Evolutionary conservation across 2,329 filamentous ascomycete species (phyloP).

Genomic region (Fusarium pseudocircinatum): DNA sequence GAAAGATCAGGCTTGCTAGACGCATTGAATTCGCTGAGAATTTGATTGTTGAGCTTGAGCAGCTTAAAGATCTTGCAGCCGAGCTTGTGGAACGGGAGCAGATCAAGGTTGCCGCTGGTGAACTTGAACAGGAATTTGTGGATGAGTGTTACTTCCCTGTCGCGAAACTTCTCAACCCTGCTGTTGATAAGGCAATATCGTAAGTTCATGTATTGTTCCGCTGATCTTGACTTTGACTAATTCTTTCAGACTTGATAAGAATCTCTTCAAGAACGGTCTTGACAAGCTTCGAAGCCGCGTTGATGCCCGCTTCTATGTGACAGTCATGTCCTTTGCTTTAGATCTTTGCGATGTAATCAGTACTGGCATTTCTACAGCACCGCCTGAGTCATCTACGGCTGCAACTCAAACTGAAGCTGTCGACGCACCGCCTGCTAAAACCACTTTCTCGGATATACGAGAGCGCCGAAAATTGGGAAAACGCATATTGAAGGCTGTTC

Average conservation of each 20-base stretch:
- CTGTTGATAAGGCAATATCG: slow-evolving; percentile 82
- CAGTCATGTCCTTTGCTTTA: slow-evolving; percentile 64
- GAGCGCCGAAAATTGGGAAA: slow-evolving; percentile 88
- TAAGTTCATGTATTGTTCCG: slow-evolving; percentile 61
- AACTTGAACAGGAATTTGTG: slow-evolving; percentile 81
- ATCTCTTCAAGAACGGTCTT: slow-evolving; percentile 65
- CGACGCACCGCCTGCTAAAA: slow-evolving; percentile 62
- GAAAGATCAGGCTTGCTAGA: slow-evolving; percentile 78
- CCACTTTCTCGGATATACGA: slow-evolving; percentile 73
- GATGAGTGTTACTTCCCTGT: slow-evolving; percentile 94
- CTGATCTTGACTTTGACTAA: slow-evolving; percentile 49
- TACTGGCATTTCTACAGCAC: slow-evolving; percentile 59
- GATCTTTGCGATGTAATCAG: slow-evolving; percentile 66
- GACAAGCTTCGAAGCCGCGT: slow-evolving; percentile 60
- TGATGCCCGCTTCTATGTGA: slow-evolving; percentile 67
- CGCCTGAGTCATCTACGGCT: slow-evolving; percentile 37
- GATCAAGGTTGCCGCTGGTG: slow-evolving; percentile 78
- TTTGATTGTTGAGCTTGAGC: slow-evolving; percentile 79
- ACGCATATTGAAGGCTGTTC: slow-evolving; percentile 84
- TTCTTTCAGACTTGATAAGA: slow-evolving; percentile 68
- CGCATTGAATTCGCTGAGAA: slow-evolving; percentile 89
- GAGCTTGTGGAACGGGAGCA: slow-evolving; percentile 79
- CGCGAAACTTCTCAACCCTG: slow-evolving; percentile 76
- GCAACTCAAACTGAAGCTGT: slow-evolving; percentile 47
- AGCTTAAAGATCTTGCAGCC: slow-evolving; percentile 75